A percentile compares a stretch with the other conserved stretches of the same genome.
phyloP scores from a whole-genome alignment of 2,329 filamentous ascomycete genomes.

The Xylariaceae sp. region DNA sequence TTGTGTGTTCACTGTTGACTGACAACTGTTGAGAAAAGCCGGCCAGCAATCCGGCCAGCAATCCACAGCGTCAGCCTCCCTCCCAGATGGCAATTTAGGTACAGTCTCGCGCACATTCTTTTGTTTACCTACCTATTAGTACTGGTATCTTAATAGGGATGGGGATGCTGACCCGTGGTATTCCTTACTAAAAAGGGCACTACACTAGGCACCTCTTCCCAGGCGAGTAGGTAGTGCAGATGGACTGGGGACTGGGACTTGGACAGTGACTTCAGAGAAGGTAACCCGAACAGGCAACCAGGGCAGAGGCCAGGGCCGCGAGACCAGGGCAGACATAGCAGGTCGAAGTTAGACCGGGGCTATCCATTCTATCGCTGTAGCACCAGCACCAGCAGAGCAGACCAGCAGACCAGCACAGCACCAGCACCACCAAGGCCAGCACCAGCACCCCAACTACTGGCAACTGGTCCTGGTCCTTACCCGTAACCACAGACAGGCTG shows the following conservation, averaged over 20 bases:
- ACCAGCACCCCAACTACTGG: background rate
- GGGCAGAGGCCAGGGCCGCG: background rate
- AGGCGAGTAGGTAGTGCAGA: background rate
- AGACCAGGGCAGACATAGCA: no score
- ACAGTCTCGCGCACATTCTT: no score
- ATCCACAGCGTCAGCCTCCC: no score
- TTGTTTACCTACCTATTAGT: no score
- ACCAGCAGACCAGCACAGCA: background rate
- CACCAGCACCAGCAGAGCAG: background rate
- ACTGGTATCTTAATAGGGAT: background rate
- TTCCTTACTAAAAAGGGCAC: background rate
- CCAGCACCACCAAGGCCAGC: background rate
- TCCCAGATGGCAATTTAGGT: no score
- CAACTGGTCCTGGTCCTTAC: background rate
- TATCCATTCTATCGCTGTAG: slow-evolving; percentile 12
- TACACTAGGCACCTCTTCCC: background rate
- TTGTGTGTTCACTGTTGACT: no score
- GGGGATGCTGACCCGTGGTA: background rate
- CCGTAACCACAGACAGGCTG: slow-evolving; percentile 9
- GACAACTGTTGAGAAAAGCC: no score
- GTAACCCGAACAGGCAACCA: background rate
- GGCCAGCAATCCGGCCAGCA: no score
- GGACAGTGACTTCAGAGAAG: background rate
- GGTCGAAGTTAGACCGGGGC: slow-evolving; percentile 1
- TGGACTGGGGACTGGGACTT: background rate